phyloP scores from a whole-genome alignment of 2,329 filamentous ascomycete species.

The Xylaria sp. region DNA sequence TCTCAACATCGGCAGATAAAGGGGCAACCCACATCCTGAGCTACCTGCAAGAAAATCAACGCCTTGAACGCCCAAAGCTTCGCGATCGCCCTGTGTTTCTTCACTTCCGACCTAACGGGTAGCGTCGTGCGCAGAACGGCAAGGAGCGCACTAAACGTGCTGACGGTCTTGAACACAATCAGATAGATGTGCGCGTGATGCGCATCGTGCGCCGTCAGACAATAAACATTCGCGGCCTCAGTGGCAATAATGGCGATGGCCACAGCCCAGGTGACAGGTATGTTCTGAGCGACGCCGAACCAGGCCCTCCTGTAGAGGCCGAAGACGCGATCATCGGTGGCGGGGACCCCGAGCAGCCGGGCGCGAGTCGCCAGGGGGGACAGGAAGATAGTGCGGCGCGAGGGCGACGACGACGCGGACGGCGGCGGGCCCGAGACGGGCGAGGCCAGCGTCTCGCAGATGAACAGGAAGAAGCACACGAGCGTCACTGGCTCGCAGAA shows the following conservation, averaged over 20 bases:
- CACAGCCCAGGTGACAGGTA: constrained; percentile 52
- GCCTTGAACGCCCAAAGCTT: constrained; percentile 48
- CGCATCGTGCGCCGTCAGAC: constrained; percentile 46
- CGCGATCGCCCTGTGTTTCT: constrained; percentile 40
- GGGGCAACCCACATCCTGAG: constrained; percentile 37
- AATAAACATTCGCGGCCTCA: constrained; percentile 48
- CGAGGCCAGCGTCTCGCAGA: constrained; percentile 55
- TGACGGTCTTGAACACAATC: constrained; percentile 45
- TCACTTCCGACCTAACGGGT: constrained; percentile 39
- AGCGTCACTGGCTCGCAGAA: constrained; percentile 56
- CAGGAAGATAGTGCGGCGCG: constrained; percentile 53
- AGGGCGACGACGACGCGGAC: not conserved
- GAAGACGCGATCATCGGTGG: constrained; percentile 32
- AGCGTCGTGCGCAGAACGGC: constrained; percentile 41
- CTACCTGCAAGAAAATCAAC: constrained; percentile 44
- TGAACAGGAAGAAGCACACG: constrained; percentile 57
- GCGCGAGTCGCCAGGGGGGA: constrained; percentile 48
- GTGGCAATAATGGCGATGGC: constrained; percentile 55
- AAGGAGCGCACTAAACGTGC: constrained; percentile 43
- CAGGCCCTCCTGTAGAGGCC: constrained; percentile 47
- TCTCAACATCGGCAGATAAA: too few relatives aligned
- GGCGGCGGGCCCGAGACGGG: constrained; percentile 13
- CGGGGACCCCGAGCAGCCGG: constrained; percentile 7
- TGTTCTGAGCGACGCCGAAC: constrained; percentile 56
- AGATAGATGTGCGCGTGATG: constrained; percentile 51